A percentile compares a stretch with the other conserved stretches of the same genome.
Evolutionary conservation across 371 early-diverging fungal genomes (phyloP).

Genomic region (Mucor piriformis): DNA sequence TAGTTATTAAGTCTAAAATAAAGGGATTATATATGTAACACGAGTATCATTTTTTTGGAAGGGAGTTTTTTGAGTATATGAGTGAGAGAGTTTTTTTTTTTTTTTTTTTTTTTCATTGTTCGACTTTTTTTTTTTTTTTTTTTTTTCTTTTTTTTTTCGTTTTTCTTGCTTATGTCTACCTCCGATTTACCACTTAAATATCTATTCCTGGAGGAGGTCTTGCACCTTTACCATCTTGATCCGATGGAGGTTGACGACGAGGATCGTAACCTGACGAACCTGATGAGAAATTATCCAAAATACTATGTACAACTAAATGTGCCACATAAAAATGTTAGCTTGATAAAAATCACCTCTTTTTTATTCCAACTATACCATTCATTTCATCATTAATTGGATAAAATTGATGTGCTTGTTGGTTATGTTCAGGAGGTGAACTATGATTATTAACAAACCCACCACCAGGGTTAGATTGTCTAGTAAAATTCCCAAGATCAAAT

Average conservation of each 20-base stretch:
- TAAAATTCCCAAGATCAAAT: constrained; percentile 12
- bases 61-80: no score
- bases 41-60: neutral
- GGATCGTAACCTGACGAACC: constrained; percentile 22
- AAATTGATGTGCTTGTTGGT: constrained; percentile 10
- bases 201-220: constrained; percentile 26
- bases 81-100: neutral
- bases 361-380: constrained; percentile 6
- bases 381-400: constrained; percentile 15
- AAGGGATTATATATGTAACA: neutral
- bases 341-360: neutral
- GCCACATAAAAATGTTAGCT: neutral
- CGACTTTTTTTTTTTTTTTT: neutral
- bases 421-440: constrained; percentile 10
- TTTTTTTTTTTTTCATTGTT: neutral
- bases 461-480: constrained; percentile 10
- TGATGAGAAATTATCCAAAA: constrained; percentile 14
- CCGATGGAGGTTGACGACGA: constrained; percentile 15
- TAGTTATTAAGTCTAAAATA: constrained; percentile 2
- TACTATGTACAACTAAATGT: constrained; percentile 19
- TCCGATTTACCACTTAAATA: neutral
- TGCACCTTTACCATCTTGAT: constrained; percentile 20
- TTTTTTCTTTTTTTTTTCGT: neutral
- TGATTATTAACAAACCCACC: constrained; percentile 14
- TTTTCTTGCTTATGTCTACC: neutral